These are phyloP conservation scores for Pichia sp. DNA, from an alignment of 1,139 yeast genomes.

Conservation along the genomic window DNA sequence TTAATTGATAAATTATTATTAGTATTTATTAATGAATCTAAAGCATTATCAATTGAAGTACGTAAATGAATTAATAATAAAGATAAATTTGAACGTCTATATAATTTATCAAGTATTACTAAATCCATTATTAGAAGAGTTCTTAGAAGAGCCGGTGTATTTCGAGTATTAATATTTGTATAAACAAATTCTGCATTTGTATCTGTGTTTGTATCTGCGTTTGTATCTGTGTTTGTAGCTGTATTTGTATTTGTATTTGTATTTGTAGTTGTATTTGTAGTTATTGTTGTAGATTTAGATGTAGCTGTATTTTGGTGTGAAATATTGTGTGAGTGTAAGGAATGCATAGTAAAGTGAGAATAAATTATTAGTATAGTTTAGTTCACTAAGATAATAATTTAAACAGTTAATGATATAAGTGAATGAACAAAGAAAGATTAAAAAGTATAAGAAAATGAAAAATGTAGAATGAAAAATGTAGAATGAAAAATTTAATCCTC, in stretches of 20 bases:
- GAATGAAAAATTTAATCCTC: no score
- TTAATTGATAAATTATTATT: no score
- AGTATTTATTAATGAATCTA: not conserved
- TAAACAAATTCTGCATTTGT: not conserved
- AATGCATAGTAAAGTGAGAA: not conserved
- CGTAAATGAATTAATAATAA: slow-evolving; percentile 8
- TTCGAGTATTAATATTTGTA: no score
- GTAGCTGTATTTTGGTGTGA: not conserved
- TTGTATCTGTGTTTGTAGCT: not conserved
- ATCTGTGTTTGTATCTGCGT: not conserved
- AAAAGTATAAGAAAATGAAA: no score
- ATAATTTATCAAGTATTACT: slow-evolving; percentile 8
- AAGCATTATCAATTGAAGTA: not conserved
- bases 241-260: not conserved
- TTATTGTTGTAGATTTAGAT: not conserved
- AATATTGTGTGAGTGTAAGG: not conserved
- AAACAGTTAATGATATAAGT: no score
- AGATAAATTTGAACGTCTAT: slow-evolving; percentile 6
- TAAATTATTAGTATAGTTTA: no score
- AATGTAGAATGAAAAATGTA: no score
- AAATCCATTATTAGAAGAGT: slow-evolving; percentile 6
- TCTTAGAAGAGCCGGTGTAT: not conserved
- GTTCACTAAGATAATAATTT: no score
- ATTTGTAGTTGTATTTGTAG: not conserved
- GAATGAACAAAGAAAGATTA: no score